Conservation (phyloP, 2,329 filamentous ascomycete species). For the Coleophoma eucalyptorum region DNA sequence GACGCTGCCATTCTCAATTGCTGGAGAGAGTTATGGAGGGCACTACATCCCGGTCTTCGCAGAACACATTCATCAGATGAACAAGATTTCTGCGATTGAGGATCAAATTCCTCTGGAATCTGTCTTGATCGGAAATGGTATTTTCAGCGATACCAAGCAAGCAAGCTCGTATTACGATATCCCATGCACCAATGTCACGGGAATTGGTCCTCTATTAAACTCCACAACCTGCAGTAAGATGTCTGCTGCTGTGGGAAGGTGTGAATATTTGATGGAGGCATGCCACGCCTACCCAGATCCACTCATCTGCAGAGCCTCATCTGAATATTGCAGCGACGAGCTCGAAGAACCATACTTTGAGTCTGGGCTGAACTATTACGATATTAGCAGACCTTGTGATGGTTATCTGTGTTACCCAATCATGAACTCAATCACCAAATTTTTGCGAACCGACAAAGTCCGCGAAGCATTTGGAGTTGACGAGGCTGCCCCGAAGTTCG, state of each 20-base stretch:
- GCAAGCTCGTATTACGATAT: conserved; percentile 50
- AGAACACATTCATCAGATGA: conserved; percentile 13
- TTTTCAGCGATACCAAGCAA: conserved; percentile 48
- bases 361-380: conserved; percentile 14
- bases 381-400: conserved; percentile 16
- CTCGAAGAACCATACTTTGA: conserved; percentile 14
- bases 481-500: conserved; percentile 10
- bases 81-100: conserved; percentile 27
- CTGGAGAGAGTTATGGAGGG: conserved; percentile 18
- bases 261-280: conserved; percentile 12
- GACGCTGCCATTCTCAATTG: conserved; percentile 6
- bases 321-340: conserved; percentile 8
- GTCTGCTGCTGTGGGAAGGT: conserved; percentile 10
- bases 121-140: conserved; percentile 51
- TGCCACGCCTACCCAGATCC: conserved; percentile 12
- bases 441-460: conserved; percentile 12
- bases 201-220: conserved; percentile 15
- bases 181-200: conserved; percentile 16
- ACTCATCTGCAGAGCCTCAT: conserved; percentile 8
- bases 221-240: conserved; percentile 8
- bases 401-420: conserved; percentile 18
- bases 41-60: conserved; percentile 36
- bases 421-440: conserved; percentile 16
- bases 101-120: conserved; percentile 40
- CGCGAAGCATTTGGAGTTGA: conserved; percentile 12